These are phyloP conservation scores for Hortiboletus campestris DNA, from an alignment of 768 basidiomycete species.

Conservation along the genomic window DNA sequence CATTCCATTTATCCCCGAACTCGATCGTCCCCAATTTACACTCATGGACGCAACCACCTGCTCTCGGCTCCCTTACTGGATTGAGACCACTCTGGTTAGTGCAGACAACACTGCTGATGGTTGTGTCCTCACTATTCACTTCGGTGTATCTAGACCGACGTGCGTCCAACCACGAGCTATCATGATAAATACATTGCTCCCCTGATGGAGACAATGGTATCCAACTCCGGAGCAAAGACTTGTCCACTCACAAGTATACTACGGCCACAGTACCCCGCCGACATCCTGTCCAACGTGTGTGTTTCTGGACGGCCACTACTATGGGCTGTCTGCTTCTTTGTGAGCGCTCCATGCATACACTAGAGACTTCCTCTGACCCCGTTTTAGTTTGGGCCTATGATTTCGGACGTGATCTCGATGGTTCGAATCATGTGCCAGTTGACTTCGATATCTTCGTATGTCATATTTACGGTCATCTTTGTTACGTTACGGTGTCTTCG, in stretches of 20 bases:
- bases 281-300: not conserved
- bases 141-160: conserved; percentile 6
- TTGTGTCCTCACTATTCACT: not conserved
- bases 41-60: conserved; percentile 9
- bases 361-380: not conserved
- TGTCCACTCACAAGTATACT: not conserved
- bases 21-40: not conserved
- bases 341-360: not conserved
- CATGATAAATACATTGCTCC: conserved; percentile 1
- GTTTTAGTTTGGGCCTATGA: conserved; percentile 20
- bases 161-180: not conserved
- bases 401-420: conserved; percentile 24
- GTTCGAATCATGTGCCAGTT: conserved; percentile 10
- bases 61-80: not conserved
- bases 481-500: conserved; percentile 1
- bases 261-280: not conserved
- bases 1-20: not conserved
- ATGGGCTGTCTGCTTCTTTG: conserved; percentile 24
- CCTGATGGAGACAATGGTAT: conserved; percentile 4
- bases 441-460: conserved; percentile 13
- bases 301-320: conserved; percentile 2
- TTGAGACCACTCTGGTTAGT: conserved; percentile 12
- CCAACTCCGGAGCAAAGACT: not conserved
- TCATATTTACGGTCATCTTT: conserved; percentile 7
- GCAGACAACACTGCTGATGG: not conserved